Conservation (phyloP, 1,284 basidiomycete genomes). For the Puccinia polysora region DNA sequence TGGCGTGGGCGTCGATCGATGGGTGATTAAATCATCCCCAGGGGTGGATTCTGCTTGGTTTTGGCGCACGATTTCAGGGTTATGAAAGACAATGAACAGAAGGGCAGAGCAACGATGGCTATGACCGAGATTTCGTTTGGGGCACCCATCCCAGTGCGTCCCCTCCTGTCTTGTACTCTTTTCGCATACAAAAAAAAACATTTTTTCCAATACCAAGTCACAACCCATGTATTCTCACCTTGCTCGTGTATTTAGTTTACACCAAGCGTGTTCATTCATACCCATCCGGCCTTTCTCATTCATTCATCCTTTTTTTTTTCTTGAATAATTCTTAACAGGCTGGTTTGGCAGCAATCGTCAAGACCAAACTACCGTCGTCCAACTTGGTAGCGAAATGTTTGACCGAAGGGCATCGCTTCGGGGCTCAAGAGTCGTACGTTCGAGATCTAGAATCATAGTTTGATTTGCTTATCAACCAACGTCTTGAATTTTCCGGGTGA, state of each 20-base stretch:
- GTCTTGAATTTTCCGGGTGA: not conserved
- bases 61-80: constrained; percentile 49
- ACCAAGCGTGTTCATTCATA: no score
- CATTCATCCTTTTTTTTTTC: not conserved
- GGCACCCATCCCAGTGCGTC: constrained; percentile 18
- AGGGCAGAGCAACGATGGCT: constrained; percentile 46
- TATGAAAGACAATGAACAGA: constrained; percentile 46
- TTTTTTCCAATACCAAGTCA: not conserved
- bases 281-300: not conserved
- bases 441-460: not conserved
- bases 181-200: not conserved
- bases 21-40: not conserved
- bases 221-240: no score
- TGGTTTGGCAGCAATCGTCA: constrained; percentile 19
- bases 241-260: no score
- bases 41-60: constrained; percentile 48
- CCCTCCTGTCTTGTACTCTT: not conserved
- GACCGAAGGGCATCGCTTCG: constrained; percentile 33
- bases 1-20: not conserved
- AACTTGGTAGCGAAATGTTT: not conserved
- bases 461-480: not conserved
- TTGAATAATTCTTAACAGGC: not conserved
- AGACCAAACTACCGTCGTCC: constrained; percentile 35
- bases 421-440: constrained; percentile 25
- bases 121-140: constrained; percentile 48